Conservation (phyloP, 805 yeast genomes). For the Priceomyces medius region DNA sequence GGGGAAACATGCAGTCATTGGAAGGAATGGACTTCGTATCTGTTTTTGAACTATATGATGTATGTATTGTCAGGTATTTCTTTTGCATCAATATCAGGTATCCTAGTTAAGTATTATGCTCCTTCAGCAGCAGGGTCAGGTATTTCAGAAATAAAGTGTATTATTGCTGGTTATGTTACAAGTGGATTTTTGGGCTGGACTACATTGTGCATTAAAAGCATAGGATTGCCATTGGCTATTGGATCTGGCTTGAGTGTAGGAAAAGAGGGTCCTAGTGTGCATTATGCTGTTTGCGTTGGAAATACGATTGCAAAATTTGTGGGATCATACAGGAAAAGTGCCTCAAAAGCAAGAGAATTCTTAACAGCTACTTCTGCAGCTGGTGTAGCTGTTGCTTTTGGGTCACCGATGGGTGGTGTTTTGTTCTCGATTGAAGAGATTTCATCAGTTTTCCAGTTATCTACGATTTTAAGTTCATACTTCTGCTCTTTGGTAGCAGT, state of each 20-base stretch:
- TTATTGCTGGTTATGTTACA: conserved; percentile 84
- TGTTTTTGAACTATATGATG: conserved; percentile 49
- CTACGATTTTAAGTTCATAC: conserved; percentile 87
- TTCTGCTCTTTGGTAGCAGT: conserved; percentile 90
- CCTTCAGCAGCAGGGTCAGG: conserved; percentile 98
- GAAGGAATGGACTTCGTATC: conserved; percentile 59
- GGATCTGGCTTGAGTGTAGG: conserved; percentile 94
- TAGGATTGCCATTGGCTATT: conserved; percentile 85
- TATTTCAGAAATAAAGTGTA: conserved; percentile 92
- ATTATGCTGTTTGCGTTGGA: conserved; percentile 97
- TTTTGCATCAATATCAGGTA: conserved; percentile 66
- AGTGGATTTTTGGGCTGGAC: conserved; percentile 71
- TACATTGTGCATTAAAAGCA: conserved; percentile 71
- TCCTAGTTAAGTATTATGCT: conserved; percentile 66
- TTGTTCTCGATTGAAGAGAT: conserved; percentile 91
- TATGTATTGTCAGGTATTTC: conserved; percentile 59
- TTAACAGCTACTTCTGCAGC: conserved; percentile 93
- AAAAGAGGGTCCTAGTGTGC: conserved; percentile 98
- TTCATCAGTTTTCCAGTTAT: conserved; percentile 65
- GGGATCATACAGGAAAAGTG: conserved; percentile 42
- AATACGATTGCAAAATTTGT: conserved; percentile 64
- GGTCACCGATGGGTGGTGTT: conserved; percentile 96
- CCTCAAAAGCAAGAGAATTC: conserved; percentile 53
- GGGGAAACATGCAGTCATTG: conserved; percentile 60
- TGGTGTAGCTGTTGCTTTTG: conserved; percentile 98